Conservation (phyloP, 495 filamentous ascomycete species). For the Tuber borchii region DNA sequence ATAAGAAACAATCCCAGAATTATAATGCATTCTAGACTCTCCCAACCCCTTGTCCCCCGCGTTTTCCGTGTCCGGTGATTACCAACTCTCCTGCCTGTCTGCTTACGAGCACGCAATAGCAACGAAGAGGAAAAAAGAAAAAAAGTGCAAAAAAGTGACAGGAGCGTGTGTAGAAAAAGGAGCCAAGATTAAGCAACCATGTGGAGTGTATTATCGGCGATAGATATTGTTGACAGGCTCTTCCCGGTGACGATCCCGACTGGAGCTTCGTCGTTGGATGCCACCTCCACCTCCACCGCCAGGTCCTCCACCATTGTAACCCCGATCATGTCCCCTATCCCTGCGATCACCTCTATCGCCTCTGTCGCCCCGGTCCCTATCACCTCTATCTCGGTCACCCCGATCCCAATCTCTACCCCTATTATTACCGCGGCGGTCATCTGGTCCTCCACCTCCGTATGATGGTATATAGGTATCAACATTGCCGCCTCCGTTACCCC, state of each 20-base stretch:
- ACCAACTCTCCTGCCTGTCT: background rate
- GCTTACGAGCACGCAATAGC: background rate
- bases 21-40: background rate
- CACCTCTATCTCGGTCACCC: constrained; percentile 32
- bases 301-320: constrained; percentile 31
- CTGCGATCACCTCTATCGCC: constrained; percentile 38
- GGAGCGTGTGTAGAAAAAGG: background rate
- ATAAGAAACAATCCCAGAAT: background rate
- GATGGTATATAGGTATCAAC: constrained; percentile 59
- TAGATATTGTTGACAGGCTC: constrained; percentile 40
- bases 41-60: background rate
- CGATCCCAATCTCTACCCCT: constrained; percentile 39
- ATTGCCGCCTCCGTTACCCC: constrained; percentile 43
- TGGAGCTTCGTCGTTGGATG: constrained; percentile 45
- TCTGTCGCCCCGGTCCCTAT: constrained; percentile 37
- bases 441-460: constrained; percentile 47
- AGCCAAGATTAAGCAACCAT: background rate
- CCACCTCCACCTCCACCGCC: constrained; percentile 27
- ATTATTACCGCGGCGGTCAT: constrained; percentile 48
- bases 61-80: background rate
- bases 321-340: constrained; percentile 29
- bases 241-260: constrained; percentile 38
- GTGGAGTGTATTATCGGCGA: constrained; percentile 24
- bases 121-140: background rate
- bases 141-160: background rate